Evolutionary conservation across 305 asterid species (phyloP).

Genomic region (Fraxinus sp.): DNA sequence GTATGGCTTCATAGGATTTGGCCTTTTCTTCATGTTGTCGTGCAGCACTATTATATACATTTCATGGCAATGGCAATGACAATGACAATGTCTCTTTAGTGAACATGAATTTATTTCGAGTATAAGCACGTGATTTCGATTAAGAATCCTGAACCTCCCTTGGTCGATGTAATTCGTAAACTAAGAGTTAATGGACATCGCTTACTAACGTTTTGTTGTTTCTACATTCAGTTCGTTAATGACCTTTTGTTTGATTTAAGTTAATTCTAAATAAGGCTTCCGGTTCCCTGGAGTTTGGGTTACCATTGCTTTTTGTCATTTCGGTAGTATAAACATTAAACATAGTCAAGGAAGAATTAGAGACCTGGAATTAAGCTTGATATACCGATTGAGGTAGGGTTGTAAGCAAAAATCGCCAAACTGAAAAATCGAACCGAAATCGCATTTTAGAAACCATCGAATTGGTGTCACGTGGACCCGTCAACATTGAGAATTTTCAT

Average conservation of each 20-base stretch:
- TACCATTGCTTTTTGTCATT: background rate
- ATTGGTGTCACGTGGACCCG: too few species aligned
- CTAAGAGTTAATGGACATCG: background rate
- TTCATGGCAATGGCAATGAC: background rate
- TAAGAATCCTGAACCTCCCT: background rate
- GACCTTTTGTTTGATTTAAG: background rate
- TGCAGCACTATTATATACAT: background rate
- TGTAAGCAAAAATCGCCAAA: too few species aligned
- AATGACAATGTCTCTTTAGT: background rate
- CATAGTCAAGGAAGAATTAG: background rate
- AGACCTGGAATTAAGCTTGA: too few species aligned
- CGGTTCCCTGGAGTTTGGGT: background rate
- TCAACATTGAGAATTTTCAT: too few species aligned
- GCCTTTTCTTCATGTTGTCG: background rate
- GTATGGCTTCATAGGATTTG: background rate
- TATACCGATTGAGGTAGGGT: too few species aligned
- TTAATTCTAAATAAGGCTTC: background rate
- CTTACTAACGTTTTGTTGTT: background rate
- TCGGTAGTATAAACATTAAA: background rate
- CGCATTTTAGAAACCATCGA: too few species aligned
- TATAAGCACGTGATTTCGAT: background rate
- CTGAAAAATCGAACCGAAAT: too few species aligned
- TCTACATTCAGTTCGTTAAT: background rate
- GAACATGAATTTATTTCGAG: background rate
- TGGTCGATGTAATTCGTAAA: background rate